Evolutionary conservation across 768 basidiomycete species (phyloP), one percentile per base, ranked within the genome.

Genomic region (Amanita molliuscula): DNA sequence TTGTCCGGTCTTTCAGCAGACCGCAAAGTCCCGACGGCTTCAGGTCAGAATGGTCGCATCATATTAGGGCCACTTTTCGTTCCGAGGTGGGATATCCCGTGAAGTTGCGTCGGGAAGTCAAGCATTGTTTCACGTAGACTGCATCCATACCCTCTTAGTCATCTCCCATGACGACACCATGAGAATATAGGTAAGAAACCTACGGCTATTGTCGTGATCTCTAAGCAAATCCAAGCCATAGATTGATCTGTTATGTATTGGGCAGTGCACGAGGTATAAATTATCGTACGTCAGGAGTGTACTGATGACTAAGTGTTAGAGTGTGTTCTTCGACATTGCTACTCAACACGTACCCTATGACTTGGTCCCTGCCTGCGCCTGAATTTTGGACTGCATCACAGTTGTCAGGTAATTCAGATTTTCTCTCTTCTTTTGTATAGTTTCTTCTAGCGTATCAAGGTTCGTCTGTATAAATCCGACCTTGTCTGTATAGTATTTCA

Each of bases 341-440:
- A 21, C 15, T 40, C 36, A 41, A 3, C 10, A 42, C 47, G 16
- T 3, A 48, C 47, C 11, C 48, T 48, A 44, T 50, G 20, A 44
- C 34, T 44, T 50, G 21, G 0, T 31, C 6, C 49, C 34, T 9
- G 29, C 28, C 26, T 41, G 38, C 3, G 36, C 44, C 49, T 70
- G 69, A 40, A 78, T 62, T 60, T 77, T 79, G 38, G 69, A 60
- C 64, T 94, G 88, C 67, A 94, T 76, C 33, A 91, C 71, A 56
- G 75, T 77, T 23, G 86, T 62, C 46, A 95, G 63, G 58, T 78
- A 81, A 60, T 77, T 83, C 70, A 89, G 74, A 64, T 92, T 92
- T 35, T 95, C 91, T 65, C 90, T 81, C 69, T 96, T 97, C 70
- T 84, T 86, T 62, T 82, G 75, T 56, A 98, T 88, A 29, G 91